These are phyloP conservation scores for Paecilomyces sp. DNA, from an alignment of 2,329 filamentous ascomycete genomes.

Conservation along the genomic window DNA sequence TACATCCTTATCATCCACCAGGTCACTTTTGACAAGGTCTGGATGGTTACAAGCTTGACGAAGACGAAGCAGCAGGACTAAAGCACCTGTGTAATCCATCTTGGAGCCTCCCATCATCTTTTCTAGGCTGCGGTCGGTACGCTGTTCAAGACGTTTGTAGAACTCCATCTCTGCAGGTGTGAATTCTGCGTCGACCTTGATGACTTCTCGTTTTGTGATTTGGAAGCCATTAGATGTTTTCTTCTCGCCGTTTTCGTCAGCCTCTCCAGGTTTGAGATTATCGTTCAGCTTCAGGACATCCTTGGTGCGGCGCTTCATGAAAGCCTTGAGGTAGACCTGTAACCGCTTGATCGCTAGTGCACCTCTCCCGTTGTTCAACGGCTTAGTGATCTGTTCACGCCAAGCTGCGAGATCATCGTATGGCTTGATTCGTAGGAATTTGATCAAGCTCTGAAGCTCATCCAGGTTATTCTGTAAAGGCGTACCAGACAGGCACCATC, in stretches of 20 bases:
- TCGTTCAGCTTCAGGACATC: slow-evolving; percentile 88
- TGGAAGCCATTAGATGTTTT: slow-evolving; percentile 64
- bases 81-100: slow-evolving; percentile 85
- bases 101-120: slow-evolving; percentile 77
- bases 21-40: slow-evolving; percentile 73
- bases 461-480: slow-evolving; percentile 98
- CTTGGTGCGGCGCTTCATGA: slow-evolving; percentile 98
- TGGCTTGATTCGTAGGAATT: slow-evolving; percentile 84
- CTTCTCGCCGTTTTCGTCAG: slow-evolving; percentile 44
- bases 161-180: slow-evolving; percentile 74
- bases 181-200: slow-evolving; percentile 71
- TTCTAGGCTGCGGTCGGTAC: slow-evolving; percentile 79
- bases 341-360: slow-evolving; percentile 82
- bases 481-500: slow-evolving; percentile 94
- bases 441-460: slow-evolving; percentile 87
- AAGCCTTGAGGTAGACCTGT: slow-evolving; percentile 77
- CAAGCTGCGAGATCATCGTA: slow-evolving; percentile 80
- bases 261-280: slow-evolving; percentile 67
- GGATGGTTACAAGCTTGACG: slow-evolving; percentile 95
- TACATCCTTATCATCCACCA: slow-evolving; percentile 82
- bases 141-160: slow-evolving; percentile 73
- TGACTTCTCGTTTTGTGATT: slow-evolving; percentile 83
- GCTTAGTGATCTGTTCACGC: slow-evolving; percentile 84
- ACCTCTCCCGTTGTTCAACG: slow-evolving; percentile 83
- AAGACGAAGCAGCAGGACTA: slow-evolving; percentile 83